A percentile compares a stretch with the other conserved stretches of the same genome.
These are phyloP conservation scores for Russula emetica DNA, from an alignment of 768 basidiomycete species.

Conservation along the genomic window DNA sequence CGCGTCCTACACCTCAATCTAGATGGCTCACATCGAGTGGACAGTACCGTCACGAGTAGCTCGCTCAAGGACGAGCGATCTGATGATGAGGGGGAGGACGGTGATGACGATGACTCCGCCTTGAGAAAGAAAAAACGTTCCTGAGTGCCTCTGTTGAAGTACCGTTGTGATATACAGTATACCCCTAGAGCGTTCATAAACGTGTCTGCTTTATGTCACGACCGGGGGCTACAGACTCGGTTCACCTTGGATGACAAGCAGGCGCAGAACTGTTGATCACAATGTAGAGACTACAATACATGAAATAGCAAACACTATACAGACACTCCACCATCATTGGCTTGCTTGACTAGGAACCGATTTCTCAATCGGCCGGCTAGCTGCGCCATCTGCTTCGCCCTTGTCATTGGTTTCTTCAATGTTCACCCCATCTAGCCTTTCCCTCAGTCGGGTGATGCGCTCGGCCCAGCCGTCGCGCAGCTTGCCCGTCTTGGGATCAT, in stretches of 20 bases:
- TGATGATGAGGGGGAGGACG: conserved; percentile 56
- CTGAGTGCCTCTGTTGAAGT: conserved; percentile 37
- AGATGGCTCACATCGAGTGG: conserved; percentile 3
- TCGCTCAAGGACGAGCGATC: conserved; percentile 69
- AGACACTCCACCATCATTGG: neutral
- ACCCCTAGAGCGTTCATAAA: conserved; percentile 29
- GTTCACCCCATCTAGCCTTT: conserved; percentile 5
- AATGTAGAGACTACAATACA: neutral
- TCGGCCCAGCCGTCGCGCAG: conserved; percentile 23
- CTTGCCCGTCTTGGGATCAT: conserved; percentile 24
- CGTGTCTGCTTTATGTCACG: neutral
- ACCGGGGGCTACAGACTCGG: neutral
- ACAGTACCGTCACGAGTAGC: conserved; percentile 50
- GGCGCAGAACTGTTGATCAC: neutral
- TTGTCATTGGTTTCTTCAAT: neutral
- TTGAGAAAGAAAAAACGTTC: conserved; percentile 13
- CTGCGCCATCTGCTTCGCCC: neutral
- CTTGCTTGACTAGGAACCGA: neutral
- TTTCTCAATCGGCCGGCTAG: neutral
- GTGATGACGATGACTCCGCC: neutral
- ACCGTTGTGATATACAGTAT: conserved; percentile 32
- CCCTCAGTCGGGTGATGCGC: conserved; percentile 3
- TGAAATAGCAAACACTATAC: neutral
- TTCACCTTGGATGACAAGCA: neutral
- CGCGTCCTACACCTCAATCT: neutral